A percentile compares a stretch with the other conserved stretches of the same genome.
Conservation (phyloP, 1,139 yeast genomes). For the Lodderomyces theae region DNA sequence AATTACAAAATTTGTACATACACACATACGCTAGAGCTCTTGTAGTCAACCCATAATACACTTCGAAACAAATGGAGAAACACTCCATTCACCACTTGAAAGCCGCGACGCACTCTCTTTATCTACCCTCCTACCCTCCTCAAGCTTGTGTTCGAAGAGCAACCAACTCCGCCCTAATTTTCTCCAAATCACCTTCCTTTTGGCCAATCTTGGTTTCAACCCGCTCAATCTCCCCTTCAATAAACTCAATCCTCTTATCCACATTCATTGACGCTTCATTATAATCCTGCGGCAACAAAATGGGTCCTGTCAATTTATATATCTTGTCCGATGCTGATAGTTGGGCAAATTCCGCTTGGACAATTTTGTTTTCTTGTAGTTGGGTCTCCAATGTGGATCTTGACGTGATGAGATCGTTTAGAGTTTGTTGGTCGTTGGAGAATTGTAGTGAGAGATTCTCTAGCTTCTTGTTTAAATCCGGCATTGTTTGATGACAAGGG, state of each 20-base stretch:
- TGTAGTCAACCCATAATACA: no score
- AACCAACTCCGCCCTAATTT: slow-evolving; percentile 47
- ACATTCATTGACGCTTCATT: slow-evolving; percentile 81
- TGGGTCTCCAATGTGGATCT: slow-evolving; percentile 76
- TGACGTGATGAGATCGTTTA: slow-evolving; percentile 51
- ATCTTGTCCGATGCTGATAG: slow-evolving; percentile 65
- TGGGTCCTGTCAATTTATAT: slow-evolving; percentile 89
- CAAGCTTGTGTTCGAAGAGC: slow-evolving; percentile 30
- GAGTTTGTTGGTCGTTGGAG: slow-evolving; percentile 31
- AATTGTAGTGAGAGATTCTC: slow-evolving; percentile 42
- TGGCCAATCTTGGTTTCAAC: slow-evolving; percentile 58
- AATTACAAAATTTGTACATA: no score
- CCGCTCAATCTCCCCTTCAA: slow-evolving; percentile 67
- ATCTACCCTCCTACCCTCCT: neutral
- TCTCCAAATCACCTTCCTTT: slow-evolving; percentile 52
- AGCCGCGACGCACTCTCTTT: no score
- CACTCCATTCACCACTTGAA: no score
- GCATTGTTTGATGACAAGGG: slow-evolving; percentile 16
- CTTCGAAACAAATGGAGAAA: no score
- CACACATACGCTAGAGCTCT: no score
- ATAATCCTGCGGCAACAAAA: slow-evolving; percentile 82
- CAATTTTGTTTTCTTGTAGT: slow-evolving; percentile 87
- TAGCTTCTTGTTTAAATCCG: slow-evolving; percentile 32
- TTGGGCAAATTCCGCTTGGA: slow-evolving; percentile 70
- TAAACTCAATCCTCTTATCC: slow-evolving; percentile 83